phyloP scores from a whole-genome alignment of 805 yeast genomes.

The Metschnikowia arizonensis region DNA sequence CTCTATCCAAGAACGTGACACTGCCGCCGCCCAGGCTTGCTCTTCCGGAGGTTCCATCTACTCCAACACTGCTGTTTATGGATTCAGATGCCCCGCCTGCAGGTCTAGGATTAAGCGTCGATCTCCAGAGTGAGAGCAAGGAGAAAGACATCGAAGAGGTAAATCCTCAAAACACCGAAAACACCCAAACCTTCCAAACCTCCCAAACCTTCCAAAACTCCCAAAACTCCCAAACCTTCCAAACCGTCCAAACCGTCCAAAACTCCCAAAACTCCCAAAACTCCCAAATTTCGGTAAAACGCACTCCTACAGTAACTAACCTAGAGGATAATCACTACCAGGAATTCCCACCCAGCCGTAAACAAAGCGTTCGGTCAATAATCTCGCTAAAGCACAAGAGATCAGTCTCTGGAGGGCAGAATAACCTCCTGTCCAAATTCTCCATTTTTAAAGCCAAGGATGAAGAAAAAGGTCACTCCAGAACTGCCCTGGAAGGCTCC shows the following conservation, averaged over 20 bases:
- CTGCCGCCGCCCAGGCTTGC: slow-evolving; percentile 41
- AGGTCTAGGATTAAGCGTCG: not conserved
- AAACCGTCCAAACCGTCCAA: too few species aligned
- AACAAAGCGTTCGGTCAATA: slow-evolving; percentile 29
- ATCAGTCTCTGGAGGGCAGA: slow-evolving; percentile 35
- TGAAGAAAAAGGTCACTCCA: slow-evolving; percentile 31
- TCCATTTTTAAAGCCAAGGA: slow-evolving; percentile 31
- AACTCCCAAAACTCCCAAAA: too few species aligned
- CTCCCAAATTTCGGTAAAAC: slow-evolving; percentile 25
- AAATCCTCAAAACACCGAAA: too few species aligned
- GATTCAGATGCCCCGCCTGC: slow-evolving; percentile 1
- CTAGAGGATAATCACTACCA: slow-evolving; percentile 24
- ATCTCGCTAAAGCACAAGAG: slow-evolving; percentile 38
- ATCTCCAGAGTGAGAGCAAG: too few species aligned
- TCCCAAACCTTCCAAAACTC: too few species aligned
- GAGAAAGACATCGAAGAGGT: too few species aligned
- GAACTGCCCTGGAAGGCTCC: slow-evolving; percentile 40
- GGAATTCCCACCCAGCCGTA: slow-evolving; percentile 22
- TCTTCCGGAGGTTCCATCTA: slow-evolving; percentile 26
- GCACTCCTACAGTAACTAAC: slow-evolving; percentile 27
- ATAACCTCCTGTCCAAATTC: slow-evolving; percentile 26
- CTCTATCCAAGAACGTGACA: slow-evolving; percentile 11
- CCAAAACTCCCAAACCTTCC: too few species aligned
- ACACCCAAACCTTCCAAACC: too few species aligned
- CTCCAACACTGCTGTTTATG: slow-evolving; percentile 18